These are phyloP conservation scores for Monotropa hypopitys DNA, from an alignment of 179 eudicot genomes.

Conservation along the genomic window DNA sequence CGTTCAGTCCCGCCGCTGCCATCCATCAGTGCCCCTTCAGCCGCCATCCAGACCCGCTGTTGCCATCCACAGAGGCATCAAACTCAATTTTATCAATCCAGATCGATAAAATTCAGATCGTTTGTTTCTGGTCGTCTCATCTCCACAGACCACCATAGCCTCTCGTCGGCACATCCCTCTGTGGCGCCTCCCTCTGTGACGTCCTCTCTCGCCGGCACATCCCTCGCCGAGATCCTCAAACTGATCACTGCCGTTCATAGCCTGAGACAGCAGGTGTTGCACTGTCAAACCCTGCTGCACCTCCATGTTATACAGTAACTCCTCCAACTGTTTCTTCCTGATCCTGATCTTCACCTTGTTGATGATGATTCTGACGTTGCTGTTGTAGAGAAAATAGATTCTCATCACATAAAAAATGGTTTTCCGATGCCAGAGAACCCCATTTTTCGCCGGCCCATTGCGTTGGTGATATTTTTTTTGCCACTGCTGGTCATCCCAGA, in stretches of 20 bases:
- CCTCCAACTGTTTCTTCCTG: slow-evolving; percentile 31
- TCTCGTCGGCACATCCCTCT: too few relatives aligned
- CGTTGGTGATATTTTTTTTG: slow-evolving; percentile 11
- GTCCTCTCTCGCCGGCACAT: too few relatives aligned
- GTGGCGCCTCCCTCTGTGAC: too few relatives aligned
- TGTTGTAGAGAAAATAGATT: neutral
- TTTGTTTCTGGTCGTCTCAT: too few relatives aligned
- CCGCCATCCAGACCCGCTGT: too few relatives aligned
- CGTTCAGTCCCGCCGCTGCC: too few relatives aligned
- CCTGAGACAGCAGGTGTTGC: slow-evolving; percentile 21
- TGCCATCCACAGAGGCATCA: too few relatives aligned
- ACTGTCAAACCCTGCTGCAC: slow-evolving; percentile 21
- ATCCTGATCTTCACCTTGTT: slow-evolving; percentile 32
- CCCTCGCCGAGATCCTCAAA: slow-evolving; percentile 18
- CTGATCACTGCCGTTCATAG: slow-evolving; percentile 18
- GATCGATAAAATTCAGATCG: too few relatives aligned
- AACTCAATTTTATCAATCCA: too few relatives aligned
- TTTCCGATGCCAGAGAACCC: slow-evolving; percentile 10
- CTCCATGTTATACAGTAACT: slow-evolving; percentile 20
- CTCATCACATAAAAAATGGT: neutral
- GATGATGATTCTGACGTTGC: neutral
- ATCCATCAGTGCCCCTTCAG: too few relatives aligned
- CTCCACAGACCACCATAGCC: too few relatives aligned
- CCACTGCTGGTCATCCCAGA: too few relatives aligned
- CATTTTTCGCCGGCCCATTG: slow-evolving; percentile 23